Evolutionary conservation across 306 rosid genomes (phyloP).

Genomic region (Begonia fuchsioides): DNA sequence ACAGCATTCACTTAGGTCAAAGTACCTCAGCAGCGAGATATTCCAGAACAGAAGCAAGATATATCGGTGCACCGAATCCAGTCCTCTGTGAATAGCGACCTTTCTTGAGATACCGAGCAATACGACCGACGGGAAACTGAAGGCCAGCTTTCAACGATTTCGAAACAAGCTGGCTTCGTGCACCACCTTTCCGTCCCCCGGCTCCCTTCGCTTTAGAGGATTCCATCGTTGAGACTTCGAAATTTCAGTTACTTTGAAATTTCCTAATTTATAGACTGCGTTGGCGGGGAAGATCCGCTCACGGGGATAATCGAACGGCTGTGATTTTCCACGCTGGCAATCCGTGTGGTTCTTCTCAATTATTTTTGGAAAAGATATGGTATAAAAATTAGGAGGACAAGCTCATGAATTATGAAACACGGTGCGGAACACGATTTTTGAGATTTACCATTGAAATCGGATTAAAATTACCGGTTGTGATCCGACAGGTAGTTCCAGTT

Average conservation of each 20-base stretch:
- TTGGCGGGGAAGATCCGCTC: background rate
- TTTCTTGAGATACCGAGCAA: slow-evolving; percentile 57
- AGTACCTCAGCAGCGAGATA: slow-evolving; percentile 78
- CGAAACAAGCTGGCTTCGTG: slow-evolving; percentile 29
- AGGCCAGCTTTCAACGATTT: slow-evolving; percentile 71
- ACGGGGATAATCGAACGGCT: background rate
- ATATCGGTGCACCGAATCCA: slow-evolving; percentile 69
- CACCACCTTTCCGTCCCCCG: background rate
- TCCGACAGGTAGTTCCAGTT: no score
- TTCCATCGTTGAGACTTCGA: background rate
- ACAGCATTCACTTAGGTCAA: no score
- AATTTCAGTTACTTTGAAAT: background rate
- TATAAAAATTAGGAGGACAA: no score
- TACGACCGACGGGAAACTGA: slow-evolving; percentile 80
- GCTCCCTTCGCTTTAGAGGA: background rate
- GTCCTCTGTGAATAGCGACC: slow-evolving; percentile 70
- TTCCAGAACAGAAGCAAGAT: slow-evolving; percentile 78
- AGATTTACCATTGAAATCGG: no score
- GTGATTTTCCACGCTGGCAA: background rate
- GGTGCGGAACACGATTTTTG: no score
- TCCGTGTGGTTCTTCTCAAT: background rate
- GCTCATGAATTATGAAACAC: no score
- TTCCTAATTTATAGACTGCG: background rate
- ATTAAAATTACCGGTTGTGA: no score
- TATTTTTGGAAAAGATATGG: no score